Base-by-base conservation (phyloP, 176 grass and related monocot species). In the Urochloa ruziziensis region DNA sequence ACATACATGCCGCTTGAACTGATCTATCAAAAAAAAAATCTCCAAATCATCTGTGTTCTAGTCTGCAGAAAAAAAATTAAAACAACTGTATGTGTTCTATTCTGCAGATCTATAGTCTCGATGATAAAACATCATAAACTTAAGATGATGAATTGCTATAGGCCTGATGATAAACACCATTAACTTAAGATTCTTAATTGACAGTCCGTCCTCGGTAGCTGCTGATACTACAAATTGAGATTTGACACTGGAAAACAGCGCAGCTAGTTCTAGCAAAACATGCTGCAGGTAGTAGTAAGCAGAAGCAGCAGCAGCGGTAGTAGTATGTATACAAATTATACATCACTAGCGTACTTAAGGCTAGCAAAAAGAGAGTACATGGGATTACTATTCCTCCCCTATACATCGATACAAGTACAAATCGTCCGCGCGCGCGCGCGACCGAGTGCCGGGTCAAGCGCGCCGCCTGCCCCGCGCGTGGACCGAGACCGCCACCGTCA, bases 241-340 rank as follows among this genome's bases (percentile, higher is more conserved):
- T n/a, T n/a, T n/a, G n/a, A n/a, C n/a, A n/a, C n/a, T n/a, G n/a
- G n/a, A n/a, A n/a, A n/a, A 77, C 29, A 16, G 9, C 17, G 19
- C n/a, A 13, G 14, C 62, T 21, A 85, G 35, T 64, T 36, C 25
- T 21, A 58, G 62, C 28, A 32, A 58, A 42, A 18, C 46, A 52
- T 80, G 48, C 47, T 40, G 18, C 17, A 49, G 3, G 51, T 32
- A 53, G 19, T 40, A 21, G 25, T 21, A 73, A 10, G 5, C 4
- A 73, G 12, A 0, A 43, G 36, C 17, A 27, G 68, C 2, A 33
- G 32, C 10, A 67, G 43, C 3, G 40, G 12, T 66, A 67, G 77
- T n/a, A n/a, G n/a, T n/a, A n/a, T n/a, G n/a, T 75, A 29, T 84
- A 75, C 82, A 84, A 61, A 58, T n/a, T 66, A 86, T 33, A 74